Conservation (phyloP, 108 stramenopile species). For the Nitzschia putrida region DNA sequence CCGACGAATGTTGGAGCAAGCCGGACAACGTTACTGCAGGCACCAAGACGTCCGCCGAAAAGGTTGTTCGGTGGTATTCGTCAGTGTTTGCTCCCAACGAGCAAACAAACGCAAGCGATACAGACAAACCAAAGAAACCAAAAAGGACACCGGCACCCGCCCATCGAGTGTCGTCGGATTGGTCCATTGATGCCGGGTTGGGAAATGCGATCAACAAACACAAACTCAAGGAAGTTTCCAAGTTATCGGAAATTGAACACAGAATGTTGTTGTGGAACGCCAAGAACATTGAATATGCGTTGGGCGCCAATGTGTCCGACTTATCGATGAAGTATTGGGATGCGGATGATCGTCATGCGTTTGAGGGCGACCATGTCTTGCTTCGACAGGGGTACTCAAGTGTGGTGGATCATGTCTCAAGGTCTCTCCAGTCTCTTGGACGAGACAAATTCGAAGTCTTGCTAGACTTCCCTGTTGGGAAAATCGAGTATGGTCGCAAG, state of each 20-base stretch:
- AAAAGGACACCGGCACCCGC: conserved; percentile 20
- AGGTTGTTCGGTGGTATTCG: conserved; percentile 50
- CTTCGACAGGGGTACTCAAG: conserved; percentile 65
- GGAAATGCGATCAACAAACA: conserved; percentile 45
- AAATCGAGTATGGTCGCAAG: conserved; percentile 55
- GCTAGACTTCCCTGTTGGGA: conserved; percentile 51
- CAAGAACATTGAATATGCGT: conserved; percentile 74
- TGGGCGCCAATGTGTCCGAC: conserved; percentile 55
- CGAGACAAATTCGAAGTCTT: conserved; percentile 47
- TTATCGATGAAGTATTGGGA: conserved; percentile 81
- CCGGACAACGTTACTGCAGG: conserved; percentile 6
- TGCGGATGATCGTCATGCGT: conserved; percentile 75
- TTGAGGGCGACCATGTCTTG: conserved; percentile 82
- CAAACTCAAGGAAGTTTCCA: conserved; percentile 38
- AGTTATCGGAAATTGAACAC: conserved; percentile 47
- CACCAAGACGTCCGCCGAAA: conserved; percentile 15
- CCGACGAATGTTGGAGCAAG: conserved; percentile 50
- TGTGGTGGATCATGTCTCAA: conserved; percentile 44
- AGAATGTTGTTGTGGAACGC: conserved; percentile 73
- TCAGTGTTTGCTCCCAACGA: conserved; percentile 14
- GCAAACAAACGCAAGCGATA: background rate
- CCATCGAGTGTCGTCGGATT: conserved; percentile 57
- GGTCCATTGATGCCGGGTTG: conserved; percentile 51
- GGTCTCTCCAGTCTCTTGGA: conserved; percentile 32
- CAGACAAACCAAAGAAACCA: background rate